Evolutionary conservation across 768 basidiomycete genomes (phyloP).

Genomic region (Tricholomella constricta): DNA sequence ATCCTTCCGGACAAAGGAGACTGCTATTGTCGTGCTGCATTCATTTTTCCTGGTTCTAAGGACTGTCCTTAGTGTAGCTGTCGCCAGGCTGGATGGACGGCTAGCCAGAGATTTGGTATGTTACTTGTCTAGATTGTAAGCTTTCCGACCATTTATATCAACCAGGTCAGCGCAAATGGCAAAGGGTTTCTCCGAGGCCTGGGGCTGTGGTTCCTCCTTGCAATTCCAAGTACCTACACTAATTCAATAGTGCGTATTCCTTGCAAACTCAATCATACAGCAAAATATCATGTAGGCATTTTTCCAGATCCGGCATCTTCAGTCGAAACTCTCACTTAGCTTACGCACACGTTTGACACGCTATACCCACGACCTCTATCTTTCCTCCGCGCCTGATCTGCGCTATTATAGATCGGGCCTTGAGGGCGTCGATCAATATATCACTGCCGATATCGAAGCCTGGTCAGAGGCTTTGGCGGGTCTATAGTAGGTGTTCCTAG

Average conservation of each 20-base stretch:
- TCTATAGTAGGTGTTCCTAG: conserved; percentile 71
- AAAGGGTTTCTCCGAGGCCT: conserved; percentile 82
- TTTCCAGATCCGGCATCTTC: conserved; percentile 80
- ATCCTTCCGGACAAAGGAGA: conserved; percentile 65
- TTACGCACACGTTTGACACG: conserved; percentile 86
- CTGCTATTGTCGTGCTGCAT: conserved; percentile 72
- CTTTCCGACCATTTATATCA: neutral
- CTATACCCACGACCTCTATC: conserved; percentile 91
- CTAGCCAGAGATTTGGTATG: conserved; percentile 85
- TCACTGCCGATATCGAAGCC: conserved; percentile 88
- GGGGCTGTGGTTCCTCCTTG: conserved; percentile 85
- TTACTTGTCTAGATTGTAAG: neutral
- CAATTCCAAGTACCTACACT: conserved; percentile 92
- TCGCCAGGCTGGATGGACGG: conserved; percentile 85
- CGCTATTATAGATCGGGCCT: conserved; percentile 67
- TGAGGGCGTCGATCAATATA: conserved; percentile 87
- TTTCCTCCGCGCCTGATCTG: conserved; percentile 70
- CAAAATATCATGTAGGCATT: neutral
- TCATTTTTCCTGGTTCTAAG: conserved; percentile 84
- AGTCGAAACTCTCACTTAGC: conserved; percentile 80
- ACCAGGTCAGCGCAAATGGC: conserved; percentile 76
- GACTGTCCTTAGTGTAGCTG: conserved; percentile 85
- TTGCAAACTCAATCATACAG: no score
- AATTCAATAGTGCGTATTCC: conserved; percentile 76
- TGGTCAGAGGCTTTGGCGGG: conserved; percentile 87